A percentile compares a stretch with the other conserved stretches of the same genome.
These are phyloP conservation scores for Aspergillus sp. DNA, from an alignment of 2,329 filamentous ascomycete species.

Conservation along the genomic window DNA sequence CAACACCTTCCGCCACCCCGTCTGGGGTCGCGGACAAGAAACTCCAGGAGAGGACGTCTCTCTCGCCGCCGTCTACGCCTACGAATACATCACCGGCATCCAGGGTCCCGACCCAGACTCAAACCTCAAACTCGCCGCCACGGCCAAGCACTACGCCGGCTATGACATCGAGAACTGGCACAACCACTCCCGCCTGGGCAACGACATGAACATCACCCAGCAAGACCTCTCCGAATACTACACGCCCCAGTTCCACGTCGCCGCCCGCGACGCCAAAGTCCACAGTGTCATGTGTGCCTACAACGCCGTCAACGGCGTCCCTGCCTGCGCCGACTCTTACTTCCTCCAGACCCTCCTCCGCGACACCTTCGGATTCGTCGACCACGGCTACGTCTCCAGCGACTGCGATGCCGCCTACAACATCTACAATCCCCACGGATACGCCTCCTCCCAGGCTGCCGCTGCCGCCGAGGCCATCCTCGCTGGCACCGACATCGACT, in stretches of 20 bases:
- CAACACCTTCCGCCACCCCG: conserved; percentile 64
- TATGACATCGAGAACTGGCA: conserved; percentile 59
- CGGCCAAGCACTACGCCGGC: conserved; percentile 62
- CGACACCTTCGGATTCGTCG: conserved; percentile 66
- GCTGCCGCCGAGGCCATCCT: conserved; percentile 53
- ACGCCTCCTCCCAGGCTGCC: conserved; percentile 44
- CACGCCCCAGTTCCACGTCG: conserved; percentile 65
- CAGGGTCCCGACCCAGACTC: conserved; percentile 49
- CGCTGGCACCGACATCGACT: conserved; percentile 58
- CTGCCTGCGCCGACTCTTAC: conserved; percentile 64
- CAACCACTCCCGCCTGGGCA: conserved; percentile 50
- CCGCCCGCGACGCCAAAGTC: conserved; percentile 59
- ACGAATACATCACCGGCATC: conserved; percentile 56
- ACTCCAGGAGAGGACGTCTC: conserved; percentile 62
- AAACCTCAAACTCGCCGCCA: conserved; percentile 49
- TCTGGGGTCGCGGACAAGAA: conserved; percentile 64
- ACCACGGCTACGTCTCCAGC: conserved; percentile 62
- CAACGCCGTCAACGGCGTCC: conserved; percentile 67
- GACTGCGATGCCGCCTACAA: conserved; percentile 67
- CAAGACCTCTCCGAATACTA: conserved; percentile 71
- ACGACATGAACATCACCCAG: conserved; percentile 56
- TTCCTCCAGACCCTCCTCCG: conserved; percentile 65
- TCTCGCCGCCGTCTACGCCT: conserved; percentile 53
- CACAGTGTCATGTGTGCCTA: conserved; percentile 65
- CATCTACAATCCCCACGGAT: conserved; percentile 59